These are phyloP conservation scores for Epichloe amarillans DNA, from an alignment of 2,329 filamentous ascomycete genomes.

Conservation along the genomic window DNA sequence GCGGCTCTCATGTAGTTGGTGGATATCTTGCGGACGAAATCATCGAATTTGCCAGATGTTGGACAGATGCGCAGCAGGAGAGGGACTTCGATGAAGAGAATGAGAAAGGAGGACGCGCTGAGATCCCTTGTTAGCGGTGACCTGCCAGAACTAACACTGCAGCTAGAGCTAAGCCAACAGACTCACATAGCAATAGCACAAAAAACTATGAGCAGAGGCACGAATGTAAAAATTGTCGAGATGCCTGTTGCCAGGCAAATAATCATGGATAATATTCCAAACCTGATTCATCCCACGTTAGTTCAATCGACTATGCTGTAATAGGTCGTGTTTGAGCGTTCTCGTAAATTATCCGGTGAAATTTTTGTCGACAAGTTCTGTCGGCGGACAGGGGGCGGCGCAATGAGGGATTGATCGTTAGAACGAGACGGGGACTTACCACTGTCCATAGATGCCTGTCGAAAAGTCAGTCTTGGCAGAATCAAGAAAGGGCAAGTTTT, in stretches of 20 bases:
- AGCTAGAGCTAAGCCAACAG: background rate
- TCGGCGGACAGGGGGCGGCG: background rate
- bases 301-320: background rate
- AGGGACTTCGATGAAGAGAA: constrained; percentile 81
- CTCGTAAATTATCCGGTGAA: background rate
- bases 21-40: constrained; percentile 78
- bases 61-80: constrained; percentile 95
- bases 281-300: constrained; percentile 30
- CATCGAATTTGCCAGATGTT: constrained; percentile 80
- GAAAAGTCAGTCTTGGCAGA: constrained; percentile 1
- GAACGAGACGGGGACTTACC: constrained; percentile 34
- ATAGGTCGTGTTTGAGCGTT: background rate
- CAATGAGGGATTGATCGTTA: background rate
- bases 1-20: constrained; percentile 94
- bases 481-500: constrained; percentile 1
- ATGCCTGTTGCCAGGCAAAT: constrained; percentile 58
- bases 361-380: background rate
- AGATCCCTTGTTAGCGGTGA: background rate
- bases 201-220: constrained; percentile 35
- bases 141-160: background rate
- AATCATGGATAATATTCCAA: constrained; percentile 57
- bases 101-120: constrained; percentile 57
- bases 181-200: constrained; percentile 41
- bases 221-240: constrained; percentile 49
- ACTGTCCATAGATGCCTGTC: constrained; percentile 62